These are phyloP conservation scores for Sherardia arvensis DNA, from an alignment of 257 asterid genomes.

Conservation along the genomic window DNA sequence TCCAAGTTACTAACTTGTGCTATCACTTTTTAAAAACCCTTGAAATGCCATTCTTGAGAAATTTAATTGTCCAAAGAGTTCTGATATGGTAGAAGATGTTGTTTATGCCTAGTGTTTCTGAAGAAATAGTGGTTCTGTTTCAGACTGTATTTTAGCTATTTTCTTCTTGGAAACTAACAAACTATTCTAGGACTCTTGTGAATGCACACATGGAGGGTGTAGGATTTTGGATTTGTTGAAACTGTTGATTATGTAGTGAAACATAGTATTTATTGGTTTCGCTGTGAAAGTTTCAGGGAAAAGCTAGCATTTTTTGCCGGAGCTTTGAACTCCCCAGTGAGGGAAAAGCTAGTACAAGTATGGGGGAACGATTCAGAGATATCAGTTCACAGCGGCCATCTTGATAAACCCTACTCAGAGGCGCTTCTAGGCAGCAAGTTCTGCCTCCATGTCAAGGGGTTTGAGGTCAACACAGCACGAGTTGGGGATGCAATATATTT, in stretches of 20 bases:
- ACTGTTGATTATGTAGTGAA: neutral
- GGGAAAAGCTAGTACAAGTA: constrained; percentile 64
- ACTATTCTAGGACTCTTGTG: neutral
- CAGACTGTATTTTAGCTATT: neutral
- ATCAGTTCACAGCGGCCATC: constrained; percentile 46
- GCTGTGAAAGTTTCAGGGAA: constrained; percentile 32
- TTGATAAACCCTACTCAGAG: constrained; percentile 47
- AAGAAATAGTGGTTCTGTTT: neutral
- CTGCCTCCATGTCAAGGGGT: constrained; percentile 91
- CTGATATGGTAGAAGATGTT: neutral
- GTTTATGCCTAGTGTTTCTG: neutral
- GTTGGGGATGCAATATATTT: constrained; percentile 66
- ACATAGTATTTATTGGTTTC: neutral
- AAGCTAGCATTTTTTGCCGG: constrained; percentile 78
- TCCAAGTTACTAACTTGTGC: neutral
- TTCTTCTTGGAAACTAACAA: neutral
- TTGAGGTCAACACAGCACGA: constrained; percentile 91
- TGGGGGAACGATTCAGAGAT: constrained; percentile 68
- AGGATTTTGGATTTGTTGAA: too few species aligned
- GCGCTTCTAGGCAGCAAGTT: constrained; percentile 64
- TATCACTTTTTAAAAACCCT: neutral
- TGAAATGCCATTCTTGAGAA: neutral
- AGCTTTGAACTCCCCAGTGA: constrained; percentile 71
- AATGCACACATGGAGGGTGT: too few species aligned
- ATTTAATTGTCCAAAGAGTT: neutral